Conservation (phyloP, 345 rosid genomes). For the Lenwebbia sp. region DNA sequence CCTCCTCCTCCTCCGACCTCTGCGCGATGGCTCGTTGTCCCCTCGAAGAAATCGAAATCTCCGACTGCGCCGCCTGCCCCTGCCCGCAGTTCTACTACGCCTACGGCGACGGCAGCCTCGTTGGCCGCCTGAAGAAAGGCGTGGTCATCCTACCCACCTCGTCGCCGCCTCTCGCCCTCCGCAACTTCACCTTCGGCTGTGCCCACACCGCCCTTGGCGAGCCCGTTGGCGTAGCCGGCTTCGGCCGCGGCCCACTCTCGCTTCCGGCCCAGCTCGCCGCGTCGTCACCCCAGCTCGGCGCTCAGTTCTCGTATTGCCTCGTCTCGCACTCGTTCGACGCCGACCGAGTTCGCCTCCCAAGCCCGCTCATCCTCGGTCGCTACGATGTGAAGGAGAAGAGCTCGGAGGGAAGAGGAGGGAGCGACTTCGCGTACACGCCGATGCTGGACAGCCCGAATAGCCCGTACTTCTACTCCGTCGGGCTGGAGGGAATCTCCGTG, state of each 20-base stretch:
- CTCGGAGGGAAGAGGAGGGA: not conserved
- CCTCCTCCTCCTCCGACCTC: conserved; percentile 59
- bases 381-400: not conserved
- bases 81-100: conserved; percentile 90
- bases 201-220: conserved; percentile 80
- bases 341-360: conserved; percentile 46
- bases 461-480: conserved; percentile 76
- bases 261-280: conserved; percentile 68
- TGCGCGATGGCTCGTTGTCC: conserved; percentile 87
- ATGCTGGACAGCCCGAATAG: conserved; percentile 70
- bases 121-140: conserved; percentile 50
- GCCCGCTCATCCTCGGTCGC: conserved; percentile 86
- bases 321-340: conserved; percentile 85
- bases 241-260: conserved; percentile 82
- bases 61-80: conserved; percentile 50
- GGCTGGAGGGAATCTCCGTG: conserved; percentile 67
- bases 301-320: conserved; percentile 78
- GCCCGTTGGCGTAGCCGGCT: conserved; percentile 92
- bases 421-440: conserved; percentile 36
- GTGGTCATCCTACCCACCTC: conserved; percentile 31
- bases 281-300: conserved; percentile 56
- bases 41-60: conserved; percentile 61
- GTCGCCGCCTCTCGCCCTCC: conserved; percentile 25
- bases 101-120: conserved; percentile 86
- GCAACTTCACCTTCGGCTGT: conserved; percentile 80